These are phyloP conservation scores for Scedosporium apiospermum DNA, from an alignment of 2,329 filamentous ascomycete genomes.

Conservation along the genomic window DNA sequence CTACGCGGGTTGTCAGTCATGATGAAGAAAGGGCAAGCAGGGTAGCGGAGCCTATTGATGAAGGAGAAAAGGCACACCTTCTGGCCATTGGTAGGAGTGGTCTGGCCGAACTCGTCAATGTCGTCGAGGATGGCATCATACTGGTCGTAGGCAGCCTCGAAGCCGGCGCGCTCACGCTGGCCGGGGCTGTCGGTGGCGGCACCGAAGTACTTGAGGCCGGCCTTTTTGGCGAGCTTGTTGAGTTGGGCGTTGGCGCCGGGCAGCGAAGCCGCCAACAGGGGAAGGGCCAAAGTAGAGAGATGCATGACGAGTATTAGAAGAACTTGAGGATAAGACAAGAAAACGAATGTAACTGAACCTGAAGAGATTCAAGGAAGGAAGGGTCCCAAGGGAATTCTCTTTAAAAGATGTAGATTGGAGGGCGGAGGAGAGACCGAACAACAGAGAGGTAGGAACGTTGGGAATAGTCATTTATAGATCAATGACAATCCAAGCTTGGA, in stretches of 20 bases:
- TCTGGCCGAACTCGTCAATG: constrained; percentile 48
- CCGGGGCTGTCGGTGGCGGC: constrained; percentile 46
- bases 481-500: background rate
- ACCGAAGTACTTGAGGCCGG: constrained; percentile 50
- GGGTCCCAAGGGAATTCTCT: background rate
- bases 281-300: constrained; percentile 12
- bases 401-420: no score
- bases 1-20: constrained; percentile 8
- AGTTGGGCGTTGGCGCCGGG: constrained; percentile 25
- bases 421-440: background rate
- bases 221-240: constrained; percentile 37
- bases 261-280: constrained; percentile 18
- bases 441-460: background rate
- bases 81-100: constrained; percentile 51
- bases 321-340: background rate
- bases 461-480: background rate
- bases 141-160: constrained; percentile 37
- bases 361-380: background rate
- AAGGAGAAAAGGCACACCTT: constrained; percentile 20
- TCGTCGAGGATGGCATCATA: constrained; percentile 46
- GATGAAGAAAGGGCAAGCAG: background rate
- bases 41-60: background rate
- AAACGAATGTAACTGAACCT: background rate
- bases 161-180: constrained; percentile 31
- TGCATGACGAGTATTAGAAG: constrained; percentile 11